Base-by-base conservation (phyloP, 2,329 filamentous ascomycete genomes). In the Chaetomium strumarium region DNA sequence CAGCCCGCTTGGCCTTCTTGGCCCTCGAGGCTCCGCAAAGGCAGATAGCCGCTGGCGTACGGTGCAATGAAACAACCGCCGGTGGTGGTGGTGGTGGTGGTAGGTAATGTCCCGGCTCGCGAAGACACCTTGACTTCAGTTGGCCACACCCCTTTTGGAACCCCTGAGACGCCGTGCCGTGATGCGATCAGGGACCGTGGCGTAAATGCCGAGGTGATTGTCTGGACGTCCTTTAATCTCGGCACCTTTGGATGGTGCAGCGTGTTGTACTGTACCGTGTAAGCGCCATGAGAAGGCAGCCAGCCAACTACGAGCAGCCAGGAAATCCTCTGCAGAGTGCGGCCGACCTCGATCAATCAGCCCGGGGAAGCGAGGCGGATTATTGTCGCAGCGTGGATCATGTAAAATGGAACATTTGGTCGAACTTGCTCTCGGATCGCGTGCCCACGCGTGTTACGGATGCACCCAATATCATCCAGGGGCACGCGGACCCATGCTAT, bases 211-310 rank as follows among this genome's bases (percentile, higher is more conserved):
- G 34, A 19, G 13, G 19, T n/a, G 43, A 30, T 38, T 40, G 46
- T 51, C 43, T 47, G 42, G 44, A 36, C 40, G 30, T 49, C 52
- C 52, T 55, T 51, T 51, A 55, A 55, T 55, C 45, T 55, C 52
- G 52, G 48, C 19, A 49, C 17, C 43, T 31, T 49, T 13, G 46
- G 39, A 37, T n/a, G 19, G 17, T 43, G 43, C 17, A 10, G n/a
- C 36, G 30, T 33, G 30, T 34, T 41, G 36, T 36, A 39, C 9
- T 16, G 38, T n/a, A n/a, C n/a, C n/a, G n/a, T n/a, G n/a, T 47
- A 37, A 42, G 44, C 43, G 43, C 42, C 13, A 30, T 19, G 36
- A 13, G 7, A 12, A 42, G 43, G 49, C 4, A 12, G 33, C 11
- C 4, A 12, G 33, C 11, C 36, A 46, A 50, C 39, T 34, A 41